Evolutionary conservation across 2,329 filamentous ascomycete genomes (phyloP).

Genomic region (Coleophoma cylindrospora): DNA sequence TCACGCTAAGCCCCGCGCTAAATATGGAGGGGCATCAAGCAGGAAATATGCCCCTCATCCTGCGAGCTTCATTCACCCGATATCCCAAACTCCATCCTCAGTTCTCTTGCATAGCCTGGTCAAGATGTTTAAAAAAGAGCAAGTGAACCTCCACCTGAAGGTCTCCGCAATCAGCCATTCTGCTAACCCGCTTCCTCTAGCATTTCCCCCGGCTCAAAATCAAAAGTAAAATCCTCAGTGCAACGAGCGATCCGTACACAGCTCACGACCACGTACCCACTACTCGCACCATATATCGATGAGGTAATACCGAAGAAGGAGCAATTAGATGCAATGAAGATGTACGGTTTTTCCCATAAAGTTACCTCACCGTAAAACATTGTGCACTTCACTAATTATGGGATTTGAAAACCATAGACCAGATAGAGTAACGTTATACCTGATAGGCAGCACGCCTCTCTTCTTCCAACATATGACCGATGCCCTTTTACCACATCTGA

Average conservation of each 20-base stretch:
- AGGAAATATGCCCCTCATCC: not conserved
- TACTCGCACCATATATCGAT: conserved; percentile 83
- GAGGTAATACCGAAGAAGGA: conserved; percentile 94
- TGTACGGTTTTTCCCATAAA: conserved; percentile 38
- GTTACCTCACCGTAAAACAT: not conserved
- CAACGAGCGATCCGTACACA: conserved; percentile 82
- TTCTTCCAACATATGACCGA: conserved; percentile 83
- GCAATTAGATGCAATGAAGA: conserved; percentile 84
- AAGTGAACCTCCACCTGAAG: conserved; percentile 25
- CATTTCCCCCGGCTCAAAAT: conserved; percentile 73
- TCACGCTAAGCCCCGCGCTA: not conserved
- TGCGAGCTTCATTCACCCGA: not conserved
- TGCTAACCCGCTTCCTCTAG: conserved; percentile 34
- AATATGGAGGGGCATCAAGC: not conserved
- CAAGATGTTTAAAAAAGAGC: conserved; percentile 94
- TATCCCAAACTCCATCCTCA: conserved; percentile 1
- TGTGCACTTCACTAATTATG: conserved; percentile 1
- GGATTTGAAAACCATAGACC: conserved; percentile 43
- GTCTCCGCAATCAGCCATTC: not conserved
- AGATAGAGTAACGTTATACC: conserved; percentile 85
- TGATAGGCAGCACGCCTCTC: conserved; percentile 69
- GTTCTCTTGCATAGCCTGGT: not conserved
- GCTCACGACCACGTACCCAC: conserved; percentile 78
- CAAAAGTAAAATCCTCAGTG: conserved; percentile 95
- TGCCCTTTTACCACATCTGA: conserved; percentile 79